Conservation (phyloP, 257 asterid species). For the Prunella vulgaris region DNA sequence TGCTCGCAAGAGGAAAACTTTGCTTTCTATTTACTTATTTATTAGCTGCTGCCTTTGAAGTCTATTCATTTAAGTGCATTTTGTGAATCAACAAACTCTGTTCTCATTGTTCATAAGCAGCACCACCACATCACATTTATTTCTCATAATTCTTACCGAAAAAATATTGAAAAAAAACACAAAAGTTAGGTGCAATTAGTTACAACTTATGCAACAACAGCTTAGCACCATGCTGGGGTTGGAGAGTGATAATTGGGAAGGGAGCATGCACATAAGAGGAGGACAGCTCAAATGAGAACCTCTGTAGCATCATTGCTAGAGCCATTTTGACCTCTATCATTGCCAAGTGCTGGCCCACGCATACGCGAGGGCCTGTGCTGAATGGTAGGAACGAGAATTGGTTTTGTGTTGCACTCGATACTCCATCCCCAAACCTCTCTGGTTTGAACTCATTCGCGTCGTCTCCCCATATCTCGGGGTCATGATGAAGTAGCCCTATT, state of each 20-base stretch:
- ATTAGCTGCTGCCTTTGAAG: too few relatives aligned
- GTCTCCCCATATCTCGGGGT: constrained; percentile 35
- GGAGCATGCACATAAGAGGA: constrained; percentile 45
- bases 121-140: too few relatives aligned
- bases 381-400: constrained; percentile 33
- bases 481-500: constrained; percentile 34
- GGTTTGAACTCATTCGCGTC: constrained; percentile 42
- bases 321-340: constrained; percentile 33
- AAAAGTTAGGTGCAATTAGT: not conserved
- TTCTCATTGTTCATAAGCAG: too few relatives aligned
- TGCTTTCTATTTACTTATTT: too few relatives aligned
- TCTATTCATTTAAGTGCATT: too few relatives aligned
- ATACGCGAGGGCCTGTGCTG: constrained; percentile 36
- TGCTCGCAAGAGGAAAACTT: too few relatives aligned
- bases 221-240: constrained; percentile 42
- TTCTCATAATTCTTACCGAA: not conserved
- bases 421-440: constrained; percentile 41
- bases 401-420: constrained; percentile 21
- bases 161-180: not conserved
- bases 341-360: constrained; percentile 44
- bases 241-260: constrained; percentile 35
- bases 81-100: too few relatives aligned
- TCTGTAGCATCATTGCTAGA: constrained; percentile 28
- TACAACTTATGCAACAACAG: constrained; percentile 28
- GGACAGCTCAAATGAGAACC: constrained; percentile 36